Percentiles rank a stretch among this genome's conserved stretches.
Conservation (phyloP, 306 rosid genomes). For the Cercis canadensis region DNA sequence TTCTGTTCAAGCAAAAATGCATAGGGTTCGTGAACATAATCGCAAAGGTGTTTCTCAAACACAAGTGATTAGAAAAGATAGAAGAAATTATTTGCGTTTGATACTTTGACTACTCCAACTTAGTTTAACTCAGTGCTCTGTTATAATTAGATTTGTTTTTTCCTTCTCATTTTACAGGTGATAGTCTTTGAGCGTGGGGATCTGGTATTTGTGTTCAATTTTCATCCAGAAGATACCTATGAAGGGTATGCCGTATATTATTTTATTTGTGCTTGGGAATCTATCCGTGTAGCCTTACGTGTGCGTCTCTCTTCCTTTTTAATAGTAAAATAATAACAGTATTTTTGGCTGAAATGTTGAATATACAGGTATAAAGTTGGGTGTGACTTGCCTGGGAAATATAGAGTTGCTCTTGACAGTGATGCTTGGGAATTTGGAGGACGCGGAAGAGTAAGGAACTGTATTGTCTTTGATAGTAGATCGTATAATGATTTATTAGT, state of each 20-base stretch:
- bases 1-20: slow-evolving; percentile 21
- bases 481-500: slow-evolving; percentile 20
- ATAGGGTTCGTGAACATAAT: slow-evolving; percentile 5
- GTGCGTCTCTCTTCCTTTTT: too few species aligned
- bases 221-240: slow-evolving; percentile 82
- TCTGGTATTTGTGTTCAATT: slow-evolving; percentile 88
- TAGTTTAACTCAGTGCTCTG: too few species aligned
- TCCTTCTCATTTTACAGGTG: slow-evolving; percentile 55
- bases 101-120: too few species aligned
- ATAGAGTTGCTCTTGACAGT: slow-evolving; percentile 92
- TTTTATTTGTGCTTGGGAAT: slow-evolving; percentile 26
- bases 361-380: slow-evolving; percentile 87
- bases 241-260: slow-evolving; percentile 66
- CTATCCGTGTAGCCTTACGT: neutral
- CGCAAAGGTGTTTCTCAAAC: slow-evolving; percentile 18
- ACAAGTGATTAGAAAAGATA: too few species aligned
- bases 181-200: slow-evolving; percentile 95
- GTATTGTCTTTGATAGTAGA: slow-evolving; percentile 25
- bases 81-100: too few species aligned
- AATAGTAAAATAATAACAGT: slow-evolving; percentile 4
- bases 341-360: slow-evolving; percentile 41
- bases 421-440: slow-evolving; percentile 90
- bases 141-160: too few species aligned
- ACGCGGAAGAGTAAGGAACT: slow-evolving; percentile 84
- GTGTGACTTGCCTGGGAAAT: slow-evolving; percentile 96